A percentile compares a stretch with the other conserved stretches of the same genome.
Evolutionary conservation across 352 stramenopile species (phyloP).

Genomic region (Phytophthora aleatoria): DNA sequence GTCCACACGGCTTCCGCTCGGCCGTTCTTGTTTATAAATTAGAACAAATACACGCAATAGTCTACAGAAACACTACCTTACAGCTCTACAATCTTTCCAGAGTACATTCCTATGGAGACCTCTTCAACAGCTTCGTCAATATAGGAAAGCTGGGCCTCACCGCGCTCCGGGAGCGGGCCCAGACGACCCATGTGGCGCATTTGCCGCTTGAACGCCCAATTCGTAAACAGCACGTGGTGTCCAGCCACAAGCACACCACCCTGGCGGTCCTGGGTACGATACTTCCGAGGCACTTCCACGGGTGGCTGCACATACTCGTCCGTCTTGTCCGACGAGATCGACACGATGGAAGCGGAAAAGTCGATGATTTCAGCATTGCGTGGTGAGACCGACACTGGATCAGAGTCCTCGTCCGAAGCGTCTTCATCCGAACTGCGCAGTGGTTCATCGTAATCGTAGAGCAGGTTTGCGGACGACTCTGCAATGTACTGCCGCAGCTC

Average conservation of each 20-base stretch:
- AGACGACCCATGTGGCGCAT: conserved; percentile 23
- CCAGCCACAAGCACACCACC: conserved; percentile 41
- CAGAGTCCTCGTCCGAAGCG: conserved; percentile 15
- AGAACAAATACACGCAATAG: conserved; percentile 9
- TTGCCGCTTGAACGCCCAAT: conserved; percentile 40
- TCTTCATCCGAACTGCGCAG: conserved; percentile 22
- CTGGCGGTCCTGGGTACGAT: conserved; percentile 35
- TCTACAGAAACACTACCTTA: conserved; percentile 14
- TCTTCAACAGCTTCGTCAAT: background rate
- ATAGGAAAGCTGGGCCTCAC: background rate
- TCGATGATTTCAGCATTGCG: conserved; percentile 26
- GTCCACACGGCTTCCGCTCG: conserved; percentile 8
- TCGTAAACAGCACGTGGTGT: conserved; percentile 36
- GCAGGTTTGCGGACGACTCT: conserved; percentile 22
- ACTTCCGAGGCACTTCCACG: conserved; percentile 35
- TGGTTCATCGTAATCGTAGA: conserved; percentile 10
- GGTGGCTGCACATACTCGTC: conserved; percentile 33
- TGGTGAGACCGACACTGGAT: conserved; percentile 7
- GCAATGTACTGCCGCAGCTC: conserved; percentile 35
- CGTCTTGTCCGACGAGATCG: conserved; percentile 9
- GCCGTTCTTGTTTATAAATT: conserved; percentile 28
- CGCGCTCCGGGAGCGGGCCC: conserved; percentile 25
- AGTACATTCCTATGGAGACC: conserved; percentile 10
- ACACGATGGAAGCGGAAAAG: conserved; percentile 28
- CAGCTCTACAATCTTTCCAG: conserved; percentile 35